A percentile compares a stretch with the other conserved stretches of the same genome.
Evolutionary conservation across 306 rosid species (phyloP).

Genomic region (Oemleria cerasiformis): DNA sequence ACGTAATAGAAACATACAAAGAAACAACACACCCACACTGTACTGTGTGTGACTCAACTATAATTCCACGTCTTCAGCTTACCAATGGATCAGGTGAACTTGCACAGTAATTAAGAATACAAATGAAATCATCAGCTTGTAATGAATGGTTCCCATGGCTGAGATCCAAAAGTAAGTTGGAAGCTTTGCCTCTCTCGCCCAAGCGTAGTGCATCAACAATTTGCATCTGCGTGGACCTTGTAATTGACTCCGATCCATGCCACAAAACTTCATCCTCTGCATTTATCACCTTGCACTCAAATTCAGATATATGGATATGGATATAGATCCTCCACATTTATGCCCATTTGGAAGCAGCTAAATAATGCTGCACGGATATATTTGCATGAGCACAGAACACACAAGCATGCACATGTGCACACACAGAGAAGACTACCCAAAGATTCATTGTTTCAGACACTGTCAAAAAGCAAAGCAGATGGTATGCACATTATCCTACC

Average conservation of each 20-base stretch:
- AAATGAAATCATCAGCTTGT: constrained; percentile 53
- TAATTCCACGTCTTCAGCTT: constrained; percentile 28
- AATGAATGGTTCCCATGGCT: constrained; percentile 42
- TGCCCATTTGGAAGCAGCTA: background rate
- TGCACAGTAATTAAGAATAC: constrained; percentile 62
- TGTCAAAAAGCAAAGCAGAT: background rate
- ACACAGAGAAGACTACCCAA: background rate
- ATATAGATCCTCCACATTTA: background rate
- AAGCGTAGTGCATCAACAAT: constrained; percentile 55
- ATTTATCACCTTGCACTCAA: constrained; percentile 20
- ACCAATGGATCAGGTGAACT: constrained; percentile 80
- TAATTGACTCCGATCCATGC: constrained; percentile 31
- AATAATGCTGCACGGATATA: background rate
- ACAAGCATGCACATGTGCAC: background rate
- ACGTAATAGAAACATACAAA: background rate
- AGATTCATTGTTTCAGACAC: background rate
- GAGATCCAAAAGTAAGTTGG: constrained; percentile 53
- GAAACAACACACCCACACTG: background rate
- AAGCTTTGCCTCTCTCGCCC: constrained; percentile 63
- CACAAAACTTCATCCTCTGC: constrained; percentile 35
- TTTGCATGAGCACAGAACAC: background rate
- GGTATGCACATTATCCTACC: background rate
- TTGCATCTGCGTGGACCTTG: constrained; percentile 41
- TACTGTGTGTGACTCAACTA: background rate
- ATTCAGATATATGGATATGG: background rate